These are phyloP conservation scores for Kingdonia uniflora DNA, from an alignment of 164 flowering plant species.

Conservation along the genomic window DNA sequence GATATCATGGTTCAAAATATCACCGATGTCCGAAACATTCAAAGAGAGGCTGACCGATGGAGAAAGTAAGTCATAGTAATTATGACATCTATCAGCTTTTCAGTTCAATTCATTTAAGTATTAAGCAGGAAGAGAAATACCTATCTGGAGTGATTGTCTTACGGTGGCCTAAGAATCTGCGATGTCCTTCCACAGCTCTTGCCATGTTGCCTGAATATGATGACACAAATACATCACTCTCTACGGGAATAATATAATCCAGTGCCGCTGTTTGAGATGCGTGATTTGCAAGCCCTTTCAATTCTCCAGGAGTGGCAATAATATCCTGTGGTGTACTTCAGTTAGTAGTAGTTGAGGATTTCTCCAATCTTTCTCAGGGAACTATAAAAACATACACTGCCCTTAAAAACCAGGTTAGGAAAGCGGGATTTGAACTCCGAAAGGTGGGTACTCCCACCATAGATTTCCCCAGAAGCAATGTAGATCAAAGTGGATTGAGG, in stretches of 20 bases:
- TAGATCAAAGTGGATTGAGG: slow-evolving; percentile 28
- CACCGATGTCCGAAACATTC: too few species aligned
- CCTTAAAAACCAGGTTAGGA: slow-evolving; percentile 86
- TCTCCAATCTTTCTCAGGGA: too few species aligned
- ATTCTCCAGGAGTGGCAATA: slow-evolving; percentile 57
- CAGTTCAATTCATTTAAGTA: too few species aligned
- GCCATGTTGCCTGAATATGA: slow-evolving; percentile 98
- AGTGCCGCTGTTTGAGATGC: slow-evolving; percentile 91
- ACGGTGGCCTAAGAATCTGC: slow-evolving; percentile 82
- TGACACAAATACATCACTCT: slow-evolving; percentile 85
- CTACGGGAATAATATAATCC: slow-evolving; percentile 81
- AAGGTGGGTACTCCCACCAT: slow-evolving; percentile 68
- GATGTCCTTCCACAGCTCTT: slow-evolving; percentile 92
- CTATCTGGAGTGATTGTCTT: slow-evolving; percentile 88
- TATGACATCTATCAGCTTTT: too few species aligned
- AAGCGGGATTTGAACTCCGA: slow-evolving; percentile 58
- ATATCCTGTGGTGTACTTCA: slow-evolving; percentile 46
- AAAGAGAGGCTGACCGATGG: too few species aligned
- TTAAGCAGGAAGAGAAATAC: slow-evolving; percentile 24
- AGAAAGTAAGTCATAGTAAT: too few species aligned
- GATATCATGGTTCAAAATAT: slow-evolving; percentile 5
- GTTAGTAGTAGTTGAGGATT: too few species aligned
- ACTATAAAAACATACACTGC: slow-evolving; percentile 11
- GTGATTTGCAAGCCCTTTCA: slow-evolving; percentile 49
- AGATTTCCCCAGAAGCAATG: slow-evolving; percentile 94